Evolutionary conservation across 208 protist species (phyloP).

Genomic region (Angomonas ambiguus): DNA sequence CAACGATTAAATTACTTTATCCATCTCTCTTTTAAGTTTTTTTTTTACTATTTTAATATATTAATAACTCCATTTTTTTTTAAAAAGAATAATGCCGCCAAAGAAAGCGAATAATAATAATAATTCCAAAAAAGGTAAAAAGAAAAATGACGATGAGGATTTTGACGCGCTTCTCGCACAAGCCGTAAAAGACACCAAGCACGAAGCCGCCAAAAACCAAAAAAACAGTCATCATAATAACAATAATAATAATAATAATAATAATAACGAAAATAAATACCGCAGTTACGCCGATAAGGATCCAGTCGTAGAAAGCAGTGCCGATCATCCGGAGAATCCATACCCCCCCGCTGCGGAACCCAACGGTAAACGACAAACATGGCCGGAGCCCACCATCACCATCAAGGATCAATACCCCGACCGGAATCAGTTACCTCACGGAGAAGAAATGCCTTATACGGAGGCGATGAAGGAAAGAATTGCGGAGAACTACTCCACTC

Average conservation of each 20-base stretch:
- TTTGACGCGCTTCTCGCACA: conserved; percentile 70
- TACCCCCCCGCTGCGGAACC: conserved; percentile 38
- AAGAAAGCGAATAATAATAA: conserved; percentile 16
- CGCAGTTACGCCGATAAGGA: conserved; percentile 37
- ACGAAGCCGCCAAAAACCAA: conserved; percentile 39
- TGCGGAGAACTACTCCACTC: conserved; percentile 57
- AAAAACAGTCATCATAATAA: conserved; percentile 15
- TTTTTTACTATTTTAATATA: too few relatives aligned
- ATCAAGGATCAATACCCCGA: conserved; percentile 1
- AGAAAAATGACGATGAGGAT: conserved; percentile 51
- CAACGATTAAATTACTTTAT: not conserved
- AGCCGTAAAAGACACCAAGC: conserved; percentile 55
- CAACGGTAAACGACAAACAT: conserved; percentile 77
- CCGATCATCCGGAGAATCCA: conserved; percentile 78
- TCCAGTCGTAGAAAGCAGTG: conserved; percentile 37
- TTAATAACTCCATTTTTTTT: too few relatives aligned
- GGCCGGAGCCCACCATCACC: conserved; percentile 85
- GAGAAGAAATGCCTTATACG: not conserved
- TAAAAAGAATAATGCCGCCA: conserved; percentile 3
- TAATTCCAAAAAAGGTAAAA: not conserved
- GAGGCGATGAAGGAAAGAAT: not conserved
- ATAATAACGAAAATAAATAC: conserved; percentile 18
- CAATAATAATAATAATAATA: conserved; percentile 5
- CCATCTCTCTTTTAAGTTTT: conserved; percentile 2
- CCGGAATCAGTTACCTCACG: conserved; percentile 13